These are phyloP conservation scores for Miscanthus sacchariflorus DNA, from an alignment of 202 grass and related monocot genomes.

Conservation along the genomic window DNA sequence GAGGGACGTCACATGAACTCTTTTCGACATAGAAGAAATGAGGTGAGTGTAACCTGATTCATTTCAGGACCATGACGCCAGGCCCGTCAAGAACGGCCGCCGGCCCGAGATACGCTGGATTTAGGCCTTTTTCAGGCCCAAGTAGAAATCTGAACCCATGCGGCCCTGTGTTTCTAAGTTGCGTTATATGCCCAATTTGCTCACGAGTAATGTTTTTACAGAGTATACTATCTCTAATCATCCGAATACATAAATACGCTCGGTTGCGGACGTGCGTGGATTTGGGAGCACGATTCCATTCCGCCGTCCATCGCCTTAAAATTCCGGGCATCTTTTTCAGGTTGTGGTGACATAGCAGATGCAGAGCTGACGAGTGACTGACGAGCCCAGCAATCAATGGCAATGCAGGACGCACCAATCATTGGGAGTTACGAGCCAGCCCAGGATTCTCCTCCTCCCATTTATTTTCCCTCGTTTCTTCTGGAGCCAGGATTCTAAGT, in stretches of 20 bases:
- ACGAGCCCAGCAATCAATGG: not conserved
- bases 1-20: too few relatives aligned
- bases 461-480: not conserved
- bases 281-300: not conserved
- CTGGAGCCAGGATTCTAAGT: constrained; percentile 11
- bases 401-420: constrained; percentile 19
- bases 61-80: not conserved
- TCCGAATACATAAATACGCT: not conserved
- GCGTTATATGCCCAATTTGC: not conserved
- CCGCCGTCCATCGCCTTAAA: not conserved
- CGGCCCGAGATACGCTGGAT: not conserved
- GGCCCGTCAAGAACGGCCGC: not conserved
- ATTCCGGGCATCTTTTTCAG: not conserved
- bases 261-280: not conserved
- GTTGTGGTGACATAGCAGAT: not conserved
- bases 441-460: not conserved
- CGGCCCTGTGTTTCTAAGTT: not conserved
- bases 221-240: not conserved
- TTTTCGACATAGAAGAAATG: too few relatives aligned
- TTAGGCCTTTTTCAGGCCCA: not conserved
- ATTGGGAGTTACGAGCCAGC: constrained; percentile 22
- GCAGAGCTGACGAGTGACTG: constrained; percentile 27
- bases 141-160: not conserved
- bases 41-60: too few relatives aligned
- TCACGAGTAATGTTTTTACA: not conserved